phyloP scores from a whole-genome alignment of 2,329 filamentous ascomycete genomes.

The Falciphora oryzae region DNA sequence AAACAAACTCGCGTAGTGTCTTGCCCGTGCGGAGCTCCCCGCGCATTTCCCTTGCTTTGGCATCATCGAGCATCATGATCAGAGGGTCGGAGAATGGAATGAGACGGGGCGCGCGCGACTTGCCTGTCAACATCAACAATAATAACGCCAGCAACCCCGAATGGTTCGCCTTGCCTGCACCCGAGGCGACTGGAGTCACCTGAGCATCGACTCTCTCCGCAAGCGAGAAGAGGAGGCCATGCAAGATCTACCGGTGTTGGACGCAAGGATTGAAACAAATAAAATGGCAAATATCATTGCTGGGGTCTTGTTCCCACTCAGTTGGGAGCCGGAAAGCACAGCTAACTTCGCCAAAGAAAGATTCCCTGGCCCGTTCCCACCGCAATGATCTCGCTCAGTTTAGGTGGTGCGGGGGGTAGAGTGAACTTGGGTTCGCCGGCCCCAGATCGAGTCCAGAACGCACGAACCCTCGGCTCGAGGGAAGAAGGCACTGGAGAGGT shows the following conservation, averaged over 20 bases:
- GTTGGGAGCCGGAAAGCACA: background rate
- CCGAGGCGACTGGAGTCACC: background rate
- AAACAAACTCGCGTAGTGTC: background rate
- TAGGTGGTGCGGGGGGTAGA: too few species aligned
- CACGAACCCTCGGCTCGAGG: too few species aligned
- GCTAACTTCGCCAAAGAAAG: background rate
- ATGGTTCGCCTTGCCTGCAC: background rate
- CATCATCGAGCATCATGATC: too few species aligned
- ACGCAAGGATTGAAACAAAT: background rate
- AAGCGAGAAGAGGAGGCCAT: background rate
- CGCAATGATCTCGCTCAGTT: too few species aligned
- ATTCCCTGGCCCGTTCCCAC: background rate
- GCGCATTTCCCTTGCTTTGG: too few species aligned
- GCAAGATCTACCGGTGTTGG: background rate
- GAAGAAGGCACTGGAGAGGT: too few species aligned
- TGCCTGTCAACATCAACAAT: too few species aligned
- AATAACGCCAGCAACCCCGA: background rate
- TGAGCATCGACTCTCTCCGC: background rate
- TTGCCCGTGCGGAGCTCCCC: too few species aligned
- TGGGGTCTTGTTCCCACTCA: too few species aligned
- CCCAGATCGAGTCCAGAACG: too few species aligned
- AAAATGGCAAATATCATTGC: background rate
- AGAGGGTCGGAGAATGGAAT: too few species aligned
- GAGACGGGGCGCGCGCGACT: too few species aligned
- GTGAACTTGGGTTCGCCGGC: background rate